phyloP scores from a whole-genome alignment of 345 rosid species.

The Hibiscus syriacus region DNA sequence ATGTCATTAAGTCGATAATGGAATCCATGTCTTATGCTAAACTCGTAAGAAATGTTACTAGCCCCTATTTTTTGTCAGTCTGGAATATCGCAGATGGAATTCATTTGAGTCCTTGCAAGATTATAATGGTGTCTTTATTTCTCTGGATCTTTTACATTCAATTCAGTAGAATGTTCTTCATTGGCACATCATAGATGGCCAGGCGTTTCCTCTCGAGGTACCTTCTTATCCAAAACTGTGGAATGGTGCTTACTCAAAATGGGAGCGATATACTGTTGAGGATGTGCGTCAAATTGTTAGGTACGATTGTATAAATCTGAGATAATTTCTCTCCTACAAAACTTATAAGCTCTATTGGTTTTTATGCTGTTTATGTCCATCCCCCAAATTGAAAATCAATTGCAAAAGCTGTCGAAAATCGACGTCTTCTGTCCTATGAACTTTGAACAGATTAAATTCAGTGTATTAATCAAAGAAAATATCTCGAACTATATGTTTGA shows the following conservation, averaged over 20 bases:
- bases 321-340: background rate
- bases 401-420: background rate
- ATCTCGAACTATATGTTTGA: background rate
- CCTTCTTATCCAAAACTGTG: conserved; percentile 83
- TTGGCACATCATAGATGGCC: conserved; percentile 91
- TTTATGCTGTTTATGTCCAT: background rate
- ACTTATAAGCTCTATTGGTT: background rate
- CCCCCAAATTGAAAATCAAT: background rate
- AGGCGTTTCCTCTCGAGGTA: conserved; percentile 88
- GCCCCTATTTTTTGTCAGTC: conserved; percentile 4
- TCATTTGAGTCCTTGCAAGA: conserved; percentile 1
- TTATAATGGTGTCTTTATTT: conserved; percentile 9
- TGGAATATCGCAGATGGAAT: conserved; percentile 4
- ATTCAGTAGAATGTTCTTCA: conserved; percentile 84
- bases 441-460: background rate
- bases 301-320: conserved; percentile 31
- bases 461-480: background rate
- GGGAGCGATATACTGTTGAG: conserved; percentile 89
- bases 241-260: conserved; percentile 81
- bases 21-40: conserved; percentile 97
- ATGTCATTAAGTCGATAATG: conserved; percentile 69
- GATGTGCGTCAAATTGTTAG: conserved; percentile 83
- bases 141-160: background rate
- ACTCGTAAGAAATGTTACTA: conserved; percentile 51
- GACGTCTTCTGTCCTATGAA: background rate